Conservation (phyloP, 1,284 basidiomycete genomes). For the Porodaedalea pini region DNA sequence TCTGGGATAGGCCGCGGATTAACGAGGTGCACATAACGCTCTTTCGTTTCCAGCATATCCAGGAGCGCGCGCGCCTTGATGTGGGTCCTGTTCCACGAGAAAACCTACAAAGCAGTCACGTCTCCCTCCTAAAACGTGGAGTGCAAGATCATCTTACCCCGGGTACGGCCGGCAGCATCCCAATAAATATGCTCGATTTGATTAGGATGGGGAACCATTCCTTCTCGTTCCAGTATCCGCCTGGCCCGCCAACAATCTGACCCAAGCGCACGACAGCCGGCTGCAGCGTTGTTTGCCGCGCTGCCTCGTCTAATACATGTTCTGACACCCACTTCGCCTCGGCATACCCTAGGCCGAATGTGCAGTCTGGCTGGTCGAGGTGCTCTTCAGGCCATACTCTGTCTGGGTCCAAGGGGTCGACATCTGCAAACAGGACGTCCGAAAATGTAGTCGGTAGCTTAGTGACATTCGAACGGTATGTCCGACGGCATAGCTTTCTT, state of each 20-base stretch:
- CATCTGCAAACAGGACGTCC: not conserved
- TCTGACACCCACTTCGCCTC: constrained; percentile 59
- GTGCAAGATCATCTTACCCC: constrained; percentile 26
- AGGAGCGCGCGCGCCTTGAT: constrained; percentile 24
- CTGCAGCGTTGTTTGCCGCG: constrained; percentile 24
- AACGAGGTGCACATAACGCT: constrained; percentile 25
- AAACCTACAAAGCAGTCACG: not conserved
- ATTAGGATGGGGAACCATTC: constrained; percentile 23
- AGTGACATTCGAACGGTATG: not conserved
- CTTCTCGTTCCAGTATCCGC: constrained; percentile 10
- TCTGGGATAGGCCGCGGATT: constrained; percentile 24
- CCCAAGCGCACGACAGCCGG: constrained; percentile 19
- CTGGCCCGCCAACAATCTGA: constrained; percentile 11
- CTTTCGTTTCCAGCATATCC: constrained; percentile 23
- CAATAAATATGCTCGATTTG: constrained; percentile 13
- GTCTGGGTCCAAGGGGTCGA: not conserved
- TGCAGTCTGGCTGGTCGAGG: not conserved
- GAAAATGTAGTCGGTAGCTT: not conserved
- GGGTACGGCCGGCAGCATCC: constrained; percentile 11
- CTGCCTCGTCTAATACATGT: constrained; percentile 22
- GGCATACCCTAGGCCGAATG: constrained; percentile 43
- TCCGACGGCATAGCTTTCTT: not conserved
- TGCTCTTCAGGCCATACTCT: not conserved
- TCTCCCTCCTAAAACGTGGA: not conserved
- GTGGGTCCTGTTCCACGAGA: constrained; percentile 4